Percentiles rank a stretch among this genome's conserved stretches.
phyloP scores from a whole-genome alignment of 1,284 basidiomycete species.

The Serendipita sp. region DNA sequence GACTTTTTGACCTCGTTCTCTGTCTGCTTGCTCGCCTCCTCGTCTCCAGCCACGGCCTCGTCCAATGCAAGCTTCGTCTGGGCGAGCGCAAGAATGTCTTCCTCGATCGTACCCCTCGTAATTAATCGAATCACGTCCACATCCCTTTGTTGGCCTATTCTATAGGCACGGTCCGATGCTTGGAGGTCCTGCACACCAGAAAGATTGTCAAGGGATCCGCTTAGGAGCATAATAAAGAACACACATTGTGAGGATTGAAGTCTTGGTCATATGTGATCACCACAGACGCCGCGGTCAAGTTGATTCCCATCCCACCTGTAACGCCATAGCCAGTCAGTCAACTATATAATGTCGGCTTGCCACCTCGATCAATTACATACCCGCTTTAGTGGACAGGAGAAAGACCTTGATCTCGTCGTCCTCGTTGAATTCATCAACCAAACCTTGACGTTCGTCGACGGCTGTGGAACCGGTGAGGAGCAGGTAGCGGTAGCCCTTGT shows the following conservation, averaged over 20 bases:
- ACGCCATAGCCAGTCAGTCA: slow-evolving; percentile 19
- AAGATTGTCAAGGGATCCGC: not conserved
- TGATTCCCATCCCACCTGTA: slow-evolving; percentile 71
- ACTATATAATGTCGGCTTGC: not conserved
- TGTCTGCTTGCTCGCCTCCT: slow-evolving; percentile 44
- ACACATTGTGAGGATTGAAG: slow-evolving; percentile 71
- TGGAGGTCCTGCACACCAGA: slow-evolving; percentile 53
- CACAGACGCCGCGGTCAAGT: slow-evolving; percentile 81
- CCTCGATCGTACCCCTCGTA: slow-evolving; percentile 84
- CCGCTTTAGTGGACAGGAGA: slow-evolving; percentile 90
- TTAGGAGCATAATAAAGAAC: not conserved
- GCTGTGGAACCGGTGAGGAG: slow-evolving; percentile 90
- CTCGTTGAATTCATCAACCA: slow-evolving; percentile 96
- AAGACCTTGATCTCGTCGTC: slow-evolving; percentile 85
- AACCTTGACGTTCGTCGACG: slow-evolving; percentile 82
- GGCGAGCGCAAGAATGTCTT: slow-evolving; percentile 85
- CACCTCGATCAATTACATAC: slow-evolving; percentile 24
- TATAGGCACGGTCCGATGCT: slow-evolving; percentile 93
- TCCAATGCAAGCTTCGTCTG: slow-evolving; percentile 83
- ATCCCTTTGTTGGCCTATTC: slow-evolving; percentile 88
- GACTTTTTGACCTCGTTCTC: slow-evolving; percentile 73
- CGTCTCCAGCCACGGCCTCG: slow-evolving; percentile 78
- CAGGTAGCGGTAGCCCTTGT: slow-evolving; percentile 64
- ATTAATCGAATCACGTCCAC: slow-evolving; percentile 93
- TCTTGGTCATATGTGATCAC: slow-evolving; percentile 98